A percentile compares a stretch with the other conserved stretches of the same genome.
These are phyloP conservation scores for Stenogyne calaminthoides DNA, from an alignment of 305 asterid species.

Conservation along the genomic window DNA sequence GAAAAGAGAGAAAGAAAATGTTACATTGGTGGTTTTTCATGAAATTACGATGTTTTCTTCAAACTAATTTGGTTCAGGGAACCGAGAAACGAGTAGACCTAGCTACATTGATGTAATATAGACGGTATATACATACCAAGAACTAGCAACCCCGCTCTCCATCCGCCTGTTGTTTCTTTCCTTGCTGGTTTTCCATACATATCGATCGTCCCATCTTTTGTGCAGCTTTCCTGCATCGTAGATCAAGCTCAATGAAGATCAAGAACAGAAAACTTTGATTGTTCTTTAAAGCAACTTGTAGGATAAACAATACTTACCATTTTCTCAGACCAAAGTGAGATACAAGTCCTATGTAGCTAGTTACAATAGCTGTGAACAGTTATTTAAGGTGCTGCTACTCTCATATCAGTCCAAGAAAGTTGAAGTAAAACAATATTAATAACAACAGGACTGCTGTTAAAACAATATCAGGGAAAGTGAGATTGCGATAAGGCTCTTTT, in stretches of 20 bases:
- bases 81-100: background rate
- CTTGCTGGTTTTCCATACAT: conserved; percentile 59
- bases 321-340: conserved; percentile 22
- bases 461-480: conserved; percentile 26
- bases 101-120: conserved; percentile 9
- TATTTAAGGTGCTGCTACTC: conserved; percentile 35
- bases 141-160: conserved; percentile 74
- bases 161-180: conserved; percentile 70
- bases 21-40: background rate
- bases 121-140: conserved; percentile 49
- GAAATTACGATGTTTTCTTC: background rate
- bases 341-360: conserved; percentile 28
- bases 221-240: conserved; percentile 60
- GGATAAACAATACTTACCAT: conserved; percentile 43
- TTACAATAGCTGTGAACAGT: conserved; percentile 39
- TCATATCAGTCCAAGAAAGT: conserved; percentile 33
- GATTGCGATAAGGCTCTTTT: conserved; percentile 31
- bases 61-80: background rate
- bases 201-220: conserved; percentile 69
- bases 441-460: conserved; percentile 14
- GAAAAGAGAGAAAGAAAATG: background rate
- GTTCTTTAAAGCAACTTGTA: conserved; percentile 18
- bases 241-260: conserved; percentile 22
- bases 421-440: conserved; percentile 26
- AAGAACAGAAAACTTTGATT: background rate